Evolutionary conservation across 345 rosid species (phyloP), one percentile per base, ranked within the genome.

Genomic region (Eucalyptus sideroxylon): DNA sequence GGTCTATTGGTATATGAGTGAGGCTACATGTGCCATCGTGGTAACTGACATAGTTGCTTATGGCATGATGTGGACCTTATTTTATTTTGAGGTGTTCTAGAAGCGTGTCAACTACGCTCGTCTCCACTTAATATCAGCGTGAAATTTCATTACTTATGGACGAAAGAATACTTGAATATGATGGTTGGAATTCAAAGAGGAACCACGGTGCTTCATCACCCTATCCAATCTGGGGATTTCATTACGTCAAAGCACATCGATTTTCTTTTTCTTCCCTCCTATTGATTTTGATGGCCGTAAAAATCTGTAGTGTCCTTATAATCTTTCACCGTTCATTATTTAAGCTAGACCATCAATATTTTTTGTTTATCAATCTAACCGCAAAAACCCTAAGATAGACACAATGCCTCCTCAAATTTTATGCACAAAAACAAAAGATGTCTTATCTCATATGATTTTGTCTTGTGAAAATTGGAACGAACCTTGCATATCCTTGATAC

Each of bases 91-190:
- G 65, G 65, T 59, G n/a, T 59, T 26, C 7, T 59, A 26, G n/a
- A 27, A 59, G 65, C 4, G 0, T 59, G 65, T 59, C 15, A 0
- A 11, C 14, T 59, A 7, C 0, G 15, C 6, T 59, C n/a, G 0
- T 59, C n/a, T 59, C 2, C 7, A 59, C 5, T 53, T 19, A 19
- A 19, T 2, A 19, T 59, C 2, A 1, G 15, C 1, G n/a, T 26
- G 65, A 26, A 59, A 59, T 59, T 59, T 26, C 65, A 11, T 59
- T 2, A 53, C 24, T 53, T 53, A 53, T 53, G 24, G 59, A 53
- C 59, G 2, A 53, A 19, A 7, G 9, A 8, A 53, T 53, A 53
- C 24, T 3, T 3, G 59, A 53, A 53, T 53, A 53, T 1, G 59
- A 53, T 53, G 59, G 24, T 53, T 53, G 24, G 56, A 56, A 56